phyloP scores from a whole-genome alignment of 1,139 yeast species.

The Kodamaea suecica region DNA sequence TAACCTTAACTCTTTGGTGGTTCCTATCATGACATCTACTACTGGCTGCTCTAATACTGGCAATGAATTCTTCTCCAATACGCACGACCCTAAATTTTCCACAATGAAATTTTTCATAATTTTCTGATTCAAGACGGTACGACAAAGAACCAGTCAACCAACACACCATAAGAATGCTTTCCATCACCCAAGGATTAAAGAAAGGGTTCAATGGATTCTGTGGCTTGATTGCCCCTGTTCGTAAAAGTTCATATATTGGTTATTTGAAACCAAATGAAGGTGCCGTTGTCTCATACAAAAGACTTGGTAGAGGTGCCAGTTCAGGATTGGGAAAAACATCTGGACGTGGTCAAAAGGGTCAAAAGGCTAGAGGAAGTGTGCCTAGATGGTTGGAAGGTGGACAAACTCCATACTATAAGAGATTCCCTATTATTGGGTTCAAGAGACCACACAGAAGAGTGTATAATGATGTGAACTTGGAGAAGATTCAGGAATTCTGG shows the following conservation, averaged over 20 bases:
- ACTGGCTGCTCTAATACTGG: no score
- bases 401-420: slow-evolving; percentile 87
- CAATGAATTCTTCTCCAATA: no score
- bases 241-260: slow-evolving; percentile 31
- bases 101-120: background rate
- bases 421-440: slow-evolving; percentile 91
- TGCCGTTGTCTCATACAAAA: slow-evolving; percentile 46
- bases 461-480: slow-evolving; percentile 53
- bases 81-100: no score
- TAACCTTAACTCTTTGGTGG: no score
- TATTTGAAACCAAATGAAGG: slow-evolving; percentile 40
- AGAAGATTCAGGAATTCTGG: slow-evolving; percentile 59
- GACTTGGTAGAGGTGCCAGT: slow-evolving; percentile 97
- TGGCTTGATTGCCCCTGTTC: slow-evolving; percentile 5
- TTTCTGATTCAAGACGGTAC: no score
- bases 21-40: no score
- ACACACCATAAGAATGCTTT: no score
- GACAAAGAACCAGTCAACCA: background rate
- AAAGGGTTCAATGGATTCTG: slow-evolving; percentile 1
- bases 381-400: slow-evolving; percentile 99
- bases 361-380: slow-evolving; percentile 88
- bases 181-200: background rate
- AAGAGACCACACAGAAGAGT: slow-evolving; percentile 53
- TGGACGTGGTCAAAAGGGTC: slow-evolving; percentile 99
- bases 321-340: slow-evolving; percentile 92